Evolutionary conservation across 257 asterid species (phyloP), one percentile per base, ranked within the genome.

Genomic region (Voacanga thouarsii): DNA sequence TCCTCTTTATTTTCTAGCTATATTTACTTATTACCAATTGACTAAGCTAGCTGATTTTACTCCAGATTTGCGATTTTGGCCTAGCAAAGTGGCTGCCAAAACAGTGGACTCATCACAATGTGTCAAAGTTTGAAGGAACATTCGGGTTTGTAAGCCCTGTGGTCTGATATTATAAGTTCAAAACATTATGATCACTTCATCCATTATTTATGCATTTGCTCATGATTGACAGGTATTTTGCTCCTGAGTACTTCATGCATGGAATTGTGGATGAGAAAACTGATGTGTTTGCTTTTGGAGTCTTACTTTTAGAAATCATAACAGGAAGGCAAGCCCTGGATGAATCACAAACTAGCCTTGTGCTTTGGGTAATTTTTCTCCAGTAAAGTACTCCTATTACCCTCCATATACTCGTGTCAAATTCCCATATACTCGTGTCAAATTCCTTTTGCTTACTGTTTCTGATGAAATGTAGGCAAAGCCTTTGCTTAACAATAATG

Each of bases 41-140:
- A 72, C 75, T 72, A 55, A 73, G 43, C 75, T 66, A 28, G 19
- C 70, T 49, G 45, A 4, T 75, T 44, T 28, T 55, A 33, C 57
- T 71, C 44, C 84, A 91, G 97, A 91, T 91, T 16, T 91, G 97
- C 79, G 97, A 91, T 85, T 91, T 91, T 80, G 94, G 97, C 69
- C 90, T 91, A 8, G 89, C 97, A n/a, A 91, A 91, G 79, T 91
- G 97, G 97, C 83, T 91, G 53, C 97, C 97, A 12, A 86, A 87
- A 53, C 90, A 91, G 63, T 87, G 88, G 91, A 86, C 93, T 45
- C 95, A 89, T 81, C 88, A 80, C 78, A 87, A 84, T 77, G 88
- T 89, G 65, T 82, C 90, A 4, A 88, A 86, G 71, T 91, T 87
- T 63, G 97, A 91, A 88, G 97, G 97, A 87, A 91, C 97, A 70